phyloP scores from a whole-genome alignment of 108 stramenopile species.

The Epithemia pelagica region DNA sequence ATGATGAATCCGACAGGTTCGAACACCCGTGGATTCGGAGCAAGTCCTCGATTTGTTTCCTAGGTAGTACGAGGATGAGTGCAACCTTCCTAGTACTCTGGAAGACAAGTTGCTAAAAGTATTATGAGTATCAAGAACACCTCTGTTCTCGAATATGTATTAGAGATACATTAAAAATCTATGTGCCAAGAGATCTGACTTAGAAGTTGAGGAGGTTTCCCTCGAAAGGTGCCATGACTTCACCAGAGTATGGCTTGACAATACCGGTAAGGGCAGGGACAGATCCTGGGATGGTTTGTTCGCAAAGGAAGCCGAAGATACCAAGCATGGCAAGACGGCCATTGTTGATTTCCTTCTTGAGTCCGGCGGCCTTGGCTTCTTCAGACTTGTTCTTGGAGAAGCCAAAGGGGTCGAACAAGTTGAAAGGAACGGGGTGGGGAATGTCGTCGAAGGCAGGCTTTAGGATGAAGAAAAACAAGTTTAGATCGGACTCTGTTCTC shows the following conservation, averaged over 20 bases:
- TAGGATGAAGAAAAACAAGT: neutral
- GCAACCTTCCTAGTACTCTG: no score
- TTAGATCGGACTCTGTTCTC: no score
- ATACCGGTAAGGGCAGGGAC: slow-evolving; percentile 54
- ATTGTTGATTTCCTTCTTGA: slow-evolving; percentile 65
- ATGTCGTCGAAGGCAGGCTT: slow-evolving; percentile 9
- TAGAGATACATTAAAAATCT: no score
- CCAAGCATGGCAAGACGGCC: slow-evolving; percentile 75
- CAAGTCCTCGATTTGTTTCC: slow-evolving; percentile 5
- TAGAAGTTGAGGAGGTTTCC: slow-evolving; percentile 5
- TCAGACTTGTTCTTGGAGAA: slow-evolving; percentile 53
- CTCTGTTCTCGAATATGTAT: no score
- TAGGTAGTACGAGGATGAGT: no score
- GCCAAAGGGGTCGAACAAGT: slow-evolving; percentile 69
- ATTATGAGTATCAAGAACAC: no score
- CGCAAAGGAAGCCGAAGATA: slow-evolving; percentile 69
- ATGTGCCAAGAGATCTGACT: neutral
- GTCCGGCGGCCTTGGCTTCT: slow-evolving; percentile 50
- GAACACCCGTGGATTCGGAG: neutral
- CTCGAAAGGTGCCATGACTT: slow-evolving; percentile 52
- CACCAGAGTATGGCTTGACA: slow-evolving; percentile 53
- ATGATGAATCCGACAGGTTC: slow-evolving; percentile 29
- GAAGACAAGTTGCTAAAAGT: no score
- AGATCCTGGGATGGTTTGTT: slow-evolving; percentile 54
- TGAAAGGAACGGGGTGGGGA: slow-evolving; percentile 71